Evolutionary conservation across 2,329 filamentous ascomycete genomes (phyloP).

Genomic region (Colletotrichum sp.): DNA sequence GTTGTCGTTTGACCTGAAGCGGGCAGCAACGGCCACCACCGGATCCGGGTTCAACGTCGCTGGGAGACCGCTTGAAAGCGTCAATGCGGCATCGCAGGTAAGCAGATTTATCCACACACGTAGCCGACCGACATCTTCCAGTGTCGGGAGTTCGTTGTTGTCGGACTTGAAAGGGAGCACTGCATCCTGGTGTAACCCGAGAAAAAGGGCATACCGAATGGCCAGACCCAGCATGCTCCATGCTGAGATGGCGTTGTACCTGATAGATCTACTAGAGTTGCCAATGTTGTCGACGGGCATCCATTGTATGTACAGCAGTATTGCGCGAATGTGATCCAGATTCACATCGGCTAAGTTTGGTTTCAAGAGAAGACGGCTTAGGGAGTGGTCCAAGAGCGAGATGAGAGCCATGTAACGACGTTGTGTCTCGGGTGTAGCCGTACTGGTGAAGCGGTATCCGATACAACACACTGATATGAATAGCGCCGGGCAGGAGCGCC

Average conservation of each 20-base stretch:
- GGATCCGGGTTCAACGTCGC: background rate
- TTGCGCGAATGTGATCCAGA: background rate
- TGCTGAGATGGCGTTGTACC: background rate
- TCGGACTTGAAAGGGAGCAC: background rate
- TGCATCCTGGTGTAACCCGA: background rate
- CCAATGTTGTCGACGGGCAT: background rate
- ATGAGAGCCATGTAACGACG: background rate
- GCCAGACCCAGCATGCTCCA: background rate
- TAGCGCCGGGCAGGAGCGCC: background rate
- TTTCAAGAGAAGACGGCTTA: background rate
- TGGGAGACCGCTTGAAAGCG: background rate
- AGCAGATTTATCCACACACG: background rate
- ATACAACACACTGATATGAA: background rate
- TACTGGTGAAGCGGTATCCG: background rate
- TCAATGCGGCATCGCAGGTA: background rate
- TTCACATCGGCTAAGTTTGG: background rate
- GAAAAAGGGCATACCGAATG: background rate
- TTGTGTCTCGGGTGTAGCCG: background rate
- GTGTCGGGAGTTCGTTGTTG: background rate
- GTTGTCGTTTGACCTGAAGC: background rate
- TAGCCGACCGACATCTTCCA: background rate
- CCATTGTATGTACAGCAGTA: background rate
- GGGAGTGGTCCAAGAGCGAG: background rate
- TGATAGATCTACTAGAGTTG: background rate
- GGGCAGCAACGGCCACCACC: background rate